Evolutionary conservation across 495 filamentous ascomycete genomes (phyloP), one percentile per base, ranked within the genome.

Genomic region (Aspergillus ostianus): DNA sequence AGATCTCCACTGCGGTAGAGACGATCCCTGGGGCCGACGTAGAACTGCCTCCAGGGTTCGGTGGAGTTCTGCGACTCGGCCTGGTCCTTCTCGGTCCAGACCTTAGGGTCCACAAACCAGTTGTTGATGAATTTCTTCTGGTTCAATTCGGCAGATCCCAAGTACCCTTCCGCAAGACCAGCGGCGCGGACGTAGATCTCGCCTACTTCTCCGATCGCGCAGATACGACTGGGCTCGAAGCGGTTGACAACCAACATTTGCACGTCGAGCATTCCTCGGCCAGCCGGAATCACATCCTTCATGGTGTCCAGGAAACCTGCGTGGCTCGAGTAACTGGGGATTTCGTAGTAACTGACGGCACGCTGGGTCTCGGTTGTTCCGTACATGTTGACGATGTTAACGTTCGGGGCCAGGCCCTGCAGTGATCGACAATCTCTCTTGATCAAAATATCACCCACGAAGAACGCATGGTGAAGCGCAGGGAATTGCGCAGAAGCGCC

Each of bases 221-320:
- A 98, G 21, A 93, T 78, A 44, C 84, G 83, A 53, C 79, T 84
- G 52, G 77, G 73, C 68, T 96, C 85, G 62, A 90, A 84, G 6
- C 90, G 87, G 71, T 97, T 85, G 20, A 98, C 91, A 23, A 98
- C 90, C 1, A 98, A 77, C 46, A 98, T 81, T 69, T 98, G 94
- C 5, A 98, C 94, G 66, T 97, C 86, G 58, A 91, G 73, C 91
- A 98, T 98, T 18, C 94, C 94, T 67, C 82, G 85, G 29, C 94
- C 94, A 29, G 87, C 92, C 0, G 93, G 90, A 29, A 98, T 89
- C 17, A 90, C 84, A 60, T 98, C 90, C 64, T 82, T 84, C 71
- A 94, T 82, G 20, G 75, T 79, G 47, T 91, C 86, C 20, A 96
- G 77, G 64, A 82, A 90, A 13, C 82, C 75, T 6, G 89, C 84